These are phyloP conservation scores for Arthrobotrys sinensis DNA, from an alignment of 2,329 filamentous ascomycete species.

Conservation along the genomic window DNA sequence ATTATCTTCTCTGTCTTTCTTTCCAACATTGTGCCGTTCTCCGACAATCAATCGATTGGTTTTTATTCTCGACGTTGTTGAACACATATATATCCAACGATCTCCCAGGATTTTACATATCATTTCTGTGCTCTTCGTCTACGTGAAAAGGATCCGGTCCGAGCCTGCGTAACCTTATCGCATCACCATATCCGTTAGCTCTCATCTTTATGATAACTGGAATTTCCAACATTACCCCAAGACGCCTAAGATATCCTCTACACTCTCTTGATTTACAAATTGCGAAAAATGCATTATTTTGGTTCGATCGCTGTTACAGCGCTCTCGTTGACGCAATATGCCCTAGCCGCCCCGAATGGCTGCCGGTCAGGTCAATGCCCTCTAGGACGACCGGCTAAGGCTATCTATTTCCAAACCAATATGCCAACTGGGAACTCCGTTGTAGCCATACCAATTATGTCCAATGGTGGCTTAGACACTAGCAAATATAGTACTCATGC, in stretches of 20 bases:
- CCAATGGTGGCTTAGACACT: conserved; percentile 70
- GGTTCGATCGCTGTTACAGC: conserved; percentile 32
- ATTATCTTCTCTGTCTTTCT: conserved; percentile 13
- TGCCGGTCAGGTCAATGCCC: conserved; percentile 27
- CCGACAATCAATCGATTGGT: conserved; percentile 7
- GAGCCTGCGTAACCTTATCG: conserved; percentile 2
- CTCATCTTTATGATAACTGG: conserved; percentile 5
- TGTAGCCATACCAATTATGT: conserved; percentile 70
- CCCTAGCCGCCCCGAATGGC: conserved; percentile 32
- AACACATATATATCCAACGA: conserved; percentile 28
- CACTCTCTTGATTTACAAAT: conserved; percentile 8
- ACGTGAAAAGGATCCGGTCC: not conserved
- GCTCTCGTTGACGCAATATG: conserved; percentile 38
- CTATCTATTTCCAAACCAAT: conserved; percentile 74
- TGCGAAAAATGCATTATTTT: conserved; percentile 39
- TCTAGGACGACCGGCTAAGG: conserved; percentile 66
- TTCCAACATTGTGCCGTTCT: not conserved
- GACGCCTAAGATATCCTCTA: conserved; percentile 14
- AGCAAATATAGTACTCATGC: conserved; percentile 67
- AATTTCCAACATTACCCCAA: not conserved
- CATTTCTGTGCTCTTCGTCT: too few relatives aligned
- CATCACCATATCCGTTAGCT: conserved; percentile 12
- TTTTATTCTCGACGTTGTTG: conserved; percentile 16
- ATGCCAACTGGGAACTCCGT: conserved; percentile 70
- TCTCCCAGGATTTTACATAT: conserved; percentile 14